Percentiles rank a stretch among this genome's conserved stretches.
These are phyloP conservation scores for Colletotrichum lupini DNA, from an alignment of 2,329 filamentous ascomycete genomes.

Conservation along the genomic window DNA sequence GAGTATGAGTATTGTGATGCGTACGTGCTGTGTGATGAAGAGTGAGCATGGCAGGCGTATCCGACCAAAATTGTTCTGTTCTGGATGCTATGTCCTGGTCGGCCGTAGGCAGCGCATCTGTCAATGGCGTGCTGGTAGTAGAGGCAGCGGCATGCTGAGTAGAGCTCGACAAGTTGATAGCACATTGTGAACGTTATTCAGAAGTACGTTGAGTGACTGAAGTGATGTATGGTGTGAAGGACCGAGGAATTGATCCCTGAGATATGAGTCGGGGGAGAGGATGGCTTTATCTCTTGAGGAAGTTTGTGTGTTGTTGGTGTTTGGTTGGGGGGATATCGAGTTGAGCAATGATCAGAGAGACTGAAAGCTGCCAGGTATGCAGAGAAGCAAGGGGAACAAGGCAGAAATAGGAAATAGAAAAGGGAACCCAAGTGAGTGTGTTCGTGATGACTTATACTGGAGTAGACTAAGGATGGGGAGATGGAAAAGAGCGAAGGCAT, in stretches of 20 bases:
- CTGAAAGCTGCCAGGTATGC: constrained; percentile 27
- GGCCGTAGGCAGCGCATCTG: constrained; percentile 80
- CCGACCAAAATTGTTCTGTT: constrained; percentile 85
- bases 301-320: constrained; percentile 14
- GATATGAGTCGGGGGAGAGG: constrained; percentile 6
- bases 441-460: constrained; percentile 35
- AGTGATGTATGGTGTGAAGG: neutral
- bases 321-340: constrained; percentile 26
- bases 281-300: constrained; percentile 32
- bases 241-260: neutral
- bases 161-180: constrained; percentile 86
- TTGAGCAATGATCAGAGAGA: constrained; percentile 7
- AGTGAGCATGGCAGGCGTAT: constrained; percentile 76
- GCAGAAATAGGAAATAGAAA: constrained; percentile 40
- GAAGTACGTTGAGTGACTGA: neutral
- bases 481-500: constrained; percentile 54
- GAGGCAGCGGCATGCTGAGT: constrained; percentile 86
- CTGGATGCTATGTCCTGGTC: constrained; percentile 76
- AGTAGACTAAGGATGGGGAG: constrained; percentile 27
- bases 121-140: constrained; percentile 91
- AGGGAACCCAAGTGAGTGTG: constrained; percentile 38
- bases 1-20: constrained; percentile 57
- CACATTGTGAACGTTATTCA: constrained; percentile 71
- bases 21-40: constrained; percentile 48
- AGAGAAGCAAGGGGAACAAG: constrained; percentile 36